These are phyloP conservation scores for Tetramitus jugosus DNA, from an alignment of 208 protist genomes.

Conservation along the genomic window DNA sequence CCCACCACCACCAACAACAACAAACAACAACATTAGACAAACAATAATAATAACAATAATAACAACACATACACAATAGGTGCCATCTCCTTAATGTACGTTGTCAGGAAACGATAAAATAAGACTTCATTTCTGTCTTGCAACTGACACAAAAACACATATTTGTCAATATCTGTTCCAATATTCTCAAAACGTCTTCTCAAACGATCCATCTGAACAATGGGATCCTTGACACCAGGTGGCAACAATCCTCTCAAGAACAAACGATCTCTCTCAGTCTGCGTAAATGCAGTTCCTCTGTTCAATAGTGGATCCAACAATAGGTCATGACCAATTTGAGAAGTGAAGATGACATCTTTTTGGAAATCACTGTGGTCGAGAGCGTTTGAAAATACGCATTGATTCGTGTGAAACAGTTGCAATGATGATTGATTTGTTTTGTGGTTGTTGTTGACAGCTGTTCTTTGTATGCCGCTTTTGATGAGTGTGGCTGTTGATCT, in stretches of 20 bases:
- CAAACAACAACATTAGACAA: background rate
- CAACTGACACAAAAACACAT: background rate
- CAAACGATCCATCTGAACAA: background rate
- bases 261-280: conserved; percentile 7
- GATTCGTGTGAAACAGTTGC: too few relatives aligned
- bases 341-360: too few relatives aligned
- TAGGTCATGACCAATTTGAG: background rate
- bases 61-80: too few relatives aligned
- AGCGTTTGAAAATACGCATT: too few relatives aligned
- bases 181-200: background rate
- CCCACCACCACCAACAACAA: background rate
- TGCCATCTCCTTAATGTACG: conserved; percentile 14
- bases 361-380: too few relatives aligned
- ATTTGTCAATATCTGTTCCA: background rate
- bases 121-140: conserved; percentile 47
- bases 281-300: background rate
- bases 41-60: background rate
- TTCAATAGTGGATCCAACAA: conserved; percentile 11
- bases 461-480: too few relatives aligned
- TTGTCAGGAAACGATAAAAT: conserved; percentile 40
- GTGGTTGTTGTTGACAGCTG: too few relatives aligned
- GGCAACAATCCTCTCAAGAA: conserved; percentile 9
- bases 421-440: too few relatives aligned
- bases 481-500: too few relatives aligned
- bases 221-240: background rate